These are phyloP conservation scores for Ceratobasidium theobromae DNA, from an alignment of 1,284 basidiomycete genomes.

Conservation along the genomic window DNA sequence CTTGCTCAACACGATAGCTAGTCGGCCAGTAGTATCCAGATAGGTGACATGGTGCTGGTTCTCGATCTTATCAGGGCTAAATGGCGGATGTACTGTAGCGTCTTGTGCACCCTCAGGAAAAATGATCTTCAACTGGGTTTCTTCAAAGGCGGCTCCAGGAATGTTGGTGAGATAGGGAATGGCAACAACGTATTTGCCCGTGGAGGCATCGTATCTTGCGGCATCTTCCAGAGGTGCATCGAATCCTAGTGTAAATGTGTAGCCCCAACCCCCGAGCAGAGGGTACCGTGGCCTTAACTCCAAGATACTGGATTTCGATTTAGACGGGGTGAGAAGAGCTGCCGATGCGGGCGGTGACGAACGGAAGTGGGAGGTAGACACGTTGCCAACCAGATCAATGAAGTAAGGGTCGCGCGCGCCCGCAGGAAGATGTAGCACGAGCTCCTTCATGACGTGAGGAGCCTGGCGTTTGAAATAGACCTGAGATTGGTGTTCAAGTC, in stretches of 20 bases:
- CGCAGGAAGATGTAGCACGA: slow-evolving; percentile 77
- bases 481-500: slow-evolving; percentile 81
- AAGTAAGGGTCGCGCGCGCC: slow-evolving; percentile 82
- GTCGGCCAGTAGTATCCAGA: slow-evolving; percentile 91
- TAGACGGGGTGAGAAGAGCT: slow-evolving; percentile 11
- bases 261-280: slow-evolving; percentile 96
- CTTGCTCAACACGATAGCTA: slow-evolving; percentile 73
- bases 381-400: slow-evolving; percentile 92
- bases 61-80: slow-evolving; percentile 63
- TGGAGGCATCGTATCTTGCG: slow-evolving; percentile 59
- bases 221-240: slow-evolving; percentile 81
- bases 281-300: slow-evolving; percentile 92
- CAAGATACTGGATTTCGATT: slow-evolving; percentile 55
- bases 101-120: slow-evolving; percentile 94
- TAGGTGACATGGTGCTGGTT: slow-evolving; percentile 78
- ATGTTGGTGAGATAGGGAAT: slow-evolving; percentile 87
- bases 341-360: slow-evolving; percentile 53
- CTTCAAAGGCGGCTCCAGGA: slow-evolving; percentile 72
- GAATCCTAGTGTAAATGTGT: slow-evolving; percentile 91
- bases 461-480: slow-evolving; percentile 59
- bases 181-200: slow-evolving; percentile 68
- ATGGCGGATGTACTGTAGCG: slow-evolving; percentile 75
- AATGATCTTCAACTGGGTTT: slow-evolving; percentile 78
- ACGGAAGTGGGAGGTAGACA: slow-evolving; percentile 89
- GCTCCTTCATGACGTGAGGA: slow-evolving; percentile 68